These are phyloP conservation scores for Boechera stricta DNA, from an alignment of 345 rosid genomes.

Conservation along the genomic window DNA sequence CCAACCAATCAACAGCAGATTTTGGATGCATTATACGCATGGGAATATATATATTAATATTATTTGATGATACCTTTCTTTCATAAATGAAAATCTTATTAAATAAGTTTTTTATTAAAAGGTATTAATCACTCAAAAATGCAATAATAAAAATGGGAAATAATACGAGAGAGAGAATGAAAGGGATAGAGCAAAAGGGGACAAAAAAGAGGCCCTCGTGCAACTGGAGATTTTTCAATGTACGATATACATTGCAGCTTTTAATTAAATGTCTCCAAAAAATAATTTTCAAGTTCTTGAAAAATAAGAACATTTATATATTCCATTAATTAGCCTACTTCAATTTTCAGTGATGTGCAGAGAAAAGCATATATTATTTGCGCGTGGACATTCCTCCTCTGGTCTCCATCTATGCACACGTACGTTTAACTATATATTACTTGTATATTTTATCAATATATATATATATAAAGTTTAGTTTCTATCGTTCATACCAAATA, in stretches of 20 bases:
- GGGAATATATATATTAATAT: conserved; percentile 21
- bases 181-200: conserved; percentile 45
- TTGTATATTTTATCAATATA: neutral
- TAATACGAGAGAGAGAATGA: conserved; percentile 34
- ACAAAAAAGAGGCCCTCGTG: conserved; percentile 86
- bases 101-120: neutral
- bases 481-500: conserved; percentile 20
- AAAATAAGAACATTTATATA: conserved; percentile 3
- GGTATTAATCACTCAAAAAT: conserved; percentile 9
- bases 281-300: conserved; percentile 10
- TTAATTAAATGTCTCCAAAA: conserved; percentile 19
- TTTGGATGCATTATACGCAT: conserved; percentile 41
- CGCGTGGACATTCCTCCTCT: conserved; percentile 54
- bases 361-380: conserved; percentile 42
- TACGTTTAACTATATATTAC: conserved; percentile 31
- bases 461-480: neutral
- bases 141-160: conserved; percentile 23
- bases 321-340: conserved; percentile 21
- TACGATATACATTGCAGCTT: conserved; percentile 48
- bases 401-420: conserved; percentile 48
- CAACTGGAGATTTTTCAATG: conserved; percentile 57
- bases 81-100: neutral
- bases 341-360: conserved; percentile 35
- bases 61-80: neutral
- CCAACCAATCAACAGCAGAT: conserved; percentile 37